These are phyloP conservation scores for Metarhizium album DNA, from an alignment of 2,329 filamentous ascomycete species.

Conservation along the genomic window DNA sequence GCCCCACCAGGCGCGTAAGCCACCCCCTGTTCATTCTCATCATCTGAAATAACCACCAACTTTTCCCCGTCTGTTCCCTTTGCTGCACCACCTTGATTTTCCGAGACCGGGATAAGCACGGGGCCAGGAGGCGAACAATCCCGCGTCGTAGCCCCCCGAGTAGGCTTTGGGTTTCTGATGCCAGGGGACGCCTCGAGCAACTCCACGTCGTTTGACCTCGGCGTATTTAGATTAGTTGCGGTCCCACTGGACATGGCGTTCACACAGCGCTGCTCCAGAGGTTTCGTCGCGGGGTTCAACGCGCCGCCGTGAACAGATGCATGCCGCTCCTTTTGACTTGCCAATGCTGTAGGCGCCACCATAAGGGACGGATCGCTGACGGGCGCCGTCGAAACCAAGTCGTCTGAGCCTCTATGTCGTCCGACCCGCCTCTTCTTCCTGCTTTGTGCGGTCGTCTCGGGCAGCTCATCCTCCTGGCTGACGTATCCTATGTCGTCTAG, in stretches of 20 bases:
- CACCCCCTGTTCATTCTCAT: background rate
- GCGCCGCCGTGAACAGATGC: slow-evolving; percentile 13
- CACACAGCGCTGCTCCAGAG: background rate
- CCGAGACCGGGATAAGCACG: background rate
- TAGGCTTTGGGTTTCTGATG: background rate
- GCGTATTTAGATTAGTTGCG: slow-evolving; percentile 26
- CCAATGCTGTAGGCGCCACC: slow-evolving; percentile 22
- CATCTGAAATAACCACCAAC: background rate
- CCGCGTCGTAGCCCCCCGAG: background rate
- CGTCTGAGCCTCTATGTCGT: slow-evolving; percentile 3
- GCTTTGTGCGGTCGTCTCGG: background rate
- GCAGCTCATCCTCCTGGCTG: slow-evolving; percentile 8
- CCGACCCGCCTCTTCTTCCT: slow-evolving; percentile 4
- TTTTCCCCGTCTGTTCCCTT: background rate
- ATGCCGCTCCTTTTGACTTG: slow-evolving; percentile 28
- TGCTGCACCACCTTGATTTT: background rate
- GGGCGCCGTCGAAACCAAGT: slow-evolving; percentile 9
- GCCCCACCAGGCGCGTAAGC: background rate
- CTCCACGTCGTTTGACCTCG: slow-evolving; percentile 7
- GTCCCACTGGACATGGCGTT: slow-evolving; percentile 20
- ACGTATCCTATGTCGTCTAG: slow-evolving; percentile 11
- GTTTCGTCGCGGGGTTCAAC: slow-evolving; percentile 8
- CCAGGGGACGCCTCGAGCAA: background rate
- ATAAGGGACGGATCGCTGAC: slow-evolving; percentile 21
- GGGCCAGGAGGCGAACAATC: background rate